Percentiles rank a stretch among this genome's conserved stretches.
phyloP scores from a whole-genome alignment of 2,329 filamentous ascomycete genomes.

The Venturia effusa region DNA sequence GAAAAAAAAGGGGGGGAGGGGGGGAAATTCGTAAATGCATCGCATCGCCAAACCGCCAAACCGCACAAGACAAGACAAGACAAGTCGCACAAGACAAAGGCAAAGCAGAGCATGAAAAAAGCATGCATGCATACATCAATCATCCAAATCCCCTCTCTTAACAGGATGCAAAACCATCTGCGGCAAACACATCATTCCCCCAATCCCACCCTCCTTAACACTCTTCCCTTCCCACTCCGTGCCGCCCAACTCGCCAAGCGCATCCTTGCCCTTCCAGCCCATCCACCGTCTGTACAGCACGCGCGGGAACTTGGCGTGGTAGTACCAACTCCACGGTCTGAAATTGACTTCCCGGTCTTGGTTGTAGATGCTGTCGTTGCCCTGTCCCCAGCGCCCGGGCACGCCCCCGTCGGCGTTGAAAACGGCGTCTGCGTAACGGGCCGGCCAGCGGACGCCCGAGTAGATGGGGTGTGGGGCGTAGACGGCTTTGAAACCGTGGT shows the following conservation, averaged over 20 bases:
- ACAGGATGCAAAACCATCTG: constrained; percentile 84
- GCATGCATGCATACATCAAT: too few species aligned
- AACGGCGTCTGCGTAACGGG: constrained; percentile 61
- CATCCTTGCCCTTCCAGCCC: constrained; percentile 67
- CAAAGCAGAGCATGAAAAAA: too few species aligned
- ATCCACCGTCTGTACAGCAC: constrained; percentile 81
- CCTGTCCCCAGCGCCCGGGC: constrained; percentile 36
- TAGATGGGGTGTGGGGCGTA: constrained; percentile 84
- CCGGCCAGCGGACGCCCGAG: constrained; percentile 78
- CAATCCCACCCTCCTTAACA: constrained; percentile 51
- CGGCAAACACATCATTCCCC: constrained; percentile 83
- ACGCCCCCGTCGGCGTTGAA: constrained; percentile 59
- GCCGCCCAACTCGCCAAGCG: constrained; percentile 62
- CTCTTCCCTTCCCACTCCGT: constrained; percentile 34
- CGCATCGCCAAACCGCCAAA: neutral
- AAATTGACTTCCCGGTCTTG: constrained; percentile 80
- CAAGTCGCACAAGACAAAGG: neutral
- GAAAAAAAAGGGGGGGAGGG: too few species aligned
- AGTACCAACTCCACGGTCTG: constrained; percentile 81
- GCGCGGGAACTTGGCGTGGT: constrained; percentile 70
- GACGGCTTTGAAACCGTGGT: constrained; percentile 88
- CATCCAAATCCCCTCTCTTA: constrained; percentile 49
- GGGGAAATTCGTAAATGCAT: too few species aligned
- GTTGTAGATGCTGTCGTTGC: constrained; percentile 32
- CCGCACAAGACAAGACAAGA: too few species aligned